Conservation (phyloP, 2,329 filamentous ascomycete species). For the Diaporthe ampelina region DNA sequence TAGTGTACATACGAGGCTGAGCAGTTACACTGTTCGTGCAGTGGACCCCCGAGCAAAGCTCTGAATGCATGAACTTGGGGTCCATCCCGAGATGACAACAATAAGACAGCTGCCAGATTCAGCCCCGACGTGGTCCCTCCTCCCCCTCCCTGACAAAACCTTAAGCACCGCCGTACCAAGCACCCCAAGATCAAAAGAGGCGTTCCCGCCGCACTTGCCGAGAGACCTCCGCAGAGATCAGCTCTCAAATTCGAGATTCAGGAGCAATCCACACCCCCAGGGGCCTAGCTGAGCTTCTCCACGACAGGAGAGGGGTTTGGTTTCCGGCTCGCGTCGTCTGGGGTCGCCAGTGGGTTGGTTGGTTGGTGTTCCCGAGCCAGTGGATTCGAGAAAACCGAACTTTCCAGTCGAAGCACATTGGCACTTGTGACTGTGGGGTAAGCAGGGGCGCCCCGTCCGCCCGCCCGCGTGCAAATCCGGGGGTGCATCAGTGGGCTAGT, state of each 20-base stretch:
- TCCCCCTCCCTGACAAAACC: constrained; percentile 8
- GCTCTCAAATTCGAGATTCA: constrained; percentile 25
- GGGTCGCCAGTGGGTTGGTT: constrained; percentile 16
- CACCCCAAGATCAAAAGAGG: neutral
- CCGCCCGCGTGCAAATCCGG: constrained; percentile 14
- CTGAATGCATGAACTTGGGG: constrained; percentile 12
- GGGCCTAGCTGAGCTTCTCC: constrained; percentile 23
- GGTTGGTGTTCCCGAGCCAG: constrained; percentile 14
- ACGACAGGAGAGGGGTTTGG: neutral
- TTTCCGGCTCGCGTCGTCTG: neutral
- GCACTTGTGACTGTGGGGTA: constrained; percentile 24
- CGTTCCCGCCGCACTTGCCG: constrained; percentile 17
- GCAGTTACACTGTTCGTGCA: neutral
- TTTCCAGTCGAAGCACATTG: neutral
- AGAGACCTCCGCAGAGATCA: constrained; percentile 25
- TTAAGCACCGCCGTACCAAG: constrained; percentile 4
- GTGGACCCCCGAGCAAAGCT: neutral
- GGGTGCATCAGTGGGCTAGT: constrained; percentile 18
- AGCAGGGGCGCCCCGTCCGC: constrained; percentile 15
- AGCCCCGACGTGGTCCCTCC: neutral
- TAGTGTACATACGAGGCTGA: neutral
- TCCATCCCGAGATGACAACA: constrained; percentile 14
- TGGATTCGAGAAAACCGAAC: neutral
- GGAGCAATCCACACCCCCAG: neutral
- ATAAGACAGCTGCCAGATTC: constrained; percentile 14